Conservation (phyloP, 805 yeast species). For the Ogataea wickerhamii region DNA sequence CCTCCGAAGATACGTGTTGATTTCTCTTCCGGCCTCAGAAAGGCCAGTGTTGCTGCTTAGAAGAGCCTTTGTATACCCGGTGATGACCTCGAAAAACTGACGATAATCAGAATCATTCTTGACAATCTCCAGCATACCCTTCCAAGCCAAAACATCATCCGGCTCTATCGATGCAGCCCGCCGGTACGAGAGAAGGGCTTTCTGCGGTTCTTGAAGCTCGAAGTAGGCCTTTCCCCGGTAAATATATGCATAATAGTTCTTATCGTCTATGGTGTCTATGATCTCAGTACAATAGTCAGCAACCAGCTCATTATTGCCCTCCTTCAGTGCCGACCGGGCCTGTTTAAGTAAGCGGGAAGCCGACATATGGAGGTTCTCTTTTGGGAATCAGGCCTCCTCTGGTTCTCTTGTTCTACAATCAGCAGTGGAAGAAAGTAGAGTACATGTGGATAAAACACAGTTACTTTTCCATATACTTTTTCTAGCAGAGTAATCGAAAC, state of each 20-base stretch:
- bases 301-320: conserved; percentile 60
- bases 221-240: conserved; percentile 71
- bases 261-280: conserved; percentile 48
- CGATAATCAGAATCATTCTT: conserved; percentile 36
- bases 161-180: conserved; percentile 50
- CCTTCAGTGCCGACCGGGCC: conserved; percentile 50
- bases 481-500: too few species aligned
- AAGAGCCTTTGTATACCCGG: conserved; percentile 41
- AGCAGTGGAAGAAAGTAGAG: too few species aligned
- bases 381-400: too few species aligned
- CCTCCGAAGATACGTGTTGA: conserved; percentile 42
- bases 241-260: conserved; percentile 62
- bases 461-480: too few species aligned
- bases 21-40: conserved; percentile 46
- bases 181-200: conserved; percentile 43
- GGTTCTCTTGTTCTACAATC: too few species aligned
- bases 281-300: conserved; percentile 53
- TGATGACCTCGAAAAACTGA: conserved; percentile 45
- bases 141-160: conserved; percentile 67
- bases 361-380: conserved; percentile 9
- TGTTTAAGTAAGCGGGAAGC: conserved; percentile 37
- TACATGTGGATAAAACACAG: too few species aligned
- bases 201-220: conserved; percentile 34
- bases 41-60: conserved; percentile 41
- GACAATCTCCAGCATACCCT: conserved; percentile 60